Conservation (phyloP, 306 rosid species). For the Vigna reflexopilosa region DNA sequence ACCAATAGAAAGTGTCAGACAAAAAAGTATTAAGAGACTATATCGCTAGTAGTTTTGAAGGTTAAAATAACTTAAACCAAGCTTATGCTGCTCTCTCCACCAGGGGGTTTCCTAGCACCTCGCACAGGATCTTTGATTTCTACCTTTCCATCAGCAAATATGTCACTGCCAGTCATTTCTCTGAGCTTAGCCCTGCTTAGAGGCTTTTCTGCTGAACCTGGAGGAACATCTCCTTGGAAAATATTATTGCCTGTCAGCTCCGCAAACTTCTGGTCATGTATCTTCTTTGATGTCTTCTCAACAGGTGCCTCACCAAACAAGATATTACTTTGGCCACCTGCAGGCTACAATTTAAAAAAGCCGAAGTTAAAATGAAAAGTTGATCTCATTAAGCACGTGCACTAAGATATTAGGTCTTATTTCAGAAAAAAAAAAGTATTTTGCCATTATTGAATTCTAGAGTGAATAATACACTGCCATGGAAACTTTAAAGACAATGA, state of each 20-base stretch:
- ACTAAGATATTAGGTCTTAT: background rate
- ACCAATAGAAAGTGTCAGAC: background rate
- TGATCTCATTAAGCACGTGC: background rate
- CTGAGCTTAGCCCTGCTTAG: conserved; percentile 86
- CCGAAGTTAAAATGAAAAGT: conserved; percentile 26
- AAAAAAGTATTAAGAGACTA: background rate
- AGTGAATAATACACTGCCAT: background rate
- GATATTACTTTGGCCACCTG: conserved; percentile 95
- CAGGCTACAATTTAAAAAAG: conserved; percentile 62
- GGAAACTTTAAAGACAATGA: background rate
- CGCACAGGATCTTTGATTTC: conserved; percentile 72
- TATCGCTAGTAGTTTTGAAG: background rate
- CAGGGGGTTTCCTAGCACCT: conserved; percentile 92
- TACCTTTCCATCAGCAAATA: conserved; percentile 84
- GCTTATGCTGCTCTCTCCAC: conserved; percentile 93
- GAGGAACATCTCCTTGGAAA: conserved; percentile 75
- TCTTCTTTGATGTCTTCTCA: conserved; percentile 72
- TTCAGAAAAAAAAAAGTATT: background rate
- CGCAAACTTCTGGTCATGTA: conserved; percentile 86
- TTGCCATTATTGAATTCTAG: background rate
- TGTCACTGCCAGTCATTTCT: conserved; percentile 93
- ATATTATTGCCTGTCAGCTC: conserved; percentile 88
- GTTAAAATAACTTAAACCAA: conserved; percentile 59
- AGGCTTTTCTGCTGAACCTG: conserved; percentile 82
- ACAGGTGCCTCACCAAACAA: conserved; percentile 82